These are phyloP conservation scores for Plectranthus barbatus DNA, from an alignment of 257 asterid species.

Conservation along the genomic window DNA sequence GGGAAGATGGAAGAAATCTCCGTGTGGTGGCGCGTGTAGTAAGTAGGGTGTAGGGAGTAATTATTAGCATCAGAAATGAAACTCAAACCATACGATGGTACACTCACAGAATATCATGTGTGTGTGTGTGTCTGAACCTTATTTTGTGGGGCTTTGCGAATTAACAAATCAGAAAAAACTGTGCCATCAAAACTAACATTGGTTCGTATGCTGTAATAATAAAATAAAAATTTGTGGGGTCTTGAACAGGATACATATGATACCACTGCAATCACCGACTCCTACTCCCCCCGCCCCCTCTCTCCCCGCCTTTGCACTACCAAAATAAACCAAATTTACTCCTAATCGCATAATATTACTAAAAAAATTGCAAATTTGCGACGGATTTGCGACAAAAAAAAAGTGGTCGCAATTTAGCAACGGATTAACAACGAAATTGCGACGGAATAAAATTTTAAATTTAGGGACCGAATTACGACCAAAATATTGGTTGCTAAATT, in stretches of 20 bases:
- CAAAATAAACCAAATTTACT: too few species aligned
- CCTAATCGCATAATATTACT: too few species aligned
- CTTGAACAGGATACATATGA: slow-evolving; percentile 30
- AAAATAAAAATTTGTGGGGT: slow-evolving; percentile 24
- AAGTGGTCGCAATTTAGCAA: too few species aligned
- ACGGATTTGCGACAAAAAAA: too few species aligned
- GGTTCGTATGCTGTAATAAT: slow-evolving; percentile 12
- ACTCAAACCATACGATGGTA: background rate
- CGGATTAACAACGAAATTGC: too few species aligned
- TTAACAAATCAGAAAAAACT: background rate
- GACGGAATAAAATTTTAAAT: too few species aligned
- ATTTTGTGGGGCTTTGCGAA: slow-evolving; percentile 31
- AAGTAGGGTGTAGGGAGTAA: background rate
- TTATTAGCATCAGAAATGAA: slow-evolving; percentile 25
- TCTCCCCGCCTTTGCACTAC: too few species aligned
- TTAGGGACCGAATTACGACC: too few species aligned
- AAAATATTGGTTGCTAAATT: too few species aligned
- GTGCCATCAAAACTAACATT: slow-evolving; percentile 9
- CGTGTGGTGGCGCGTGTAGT: slow-evolving; percentile 28
- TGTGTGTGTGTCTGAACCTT: slow-evolving; percentile 41
- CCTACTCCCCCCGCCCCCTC: too few species aligned
- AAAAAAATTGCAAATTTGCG: too few species aligned
- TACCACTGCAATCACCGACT: slow-evolving; percentile 41
- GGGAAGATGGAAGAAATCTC: slow-evolving; percentile 42
- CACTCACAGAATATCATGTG: slow-evolving; percentile 36